phyloP scores from a whole-genome alignment of 2,329 filamentous ascomycete species.

The Leptographium lundbergii region DNA sequence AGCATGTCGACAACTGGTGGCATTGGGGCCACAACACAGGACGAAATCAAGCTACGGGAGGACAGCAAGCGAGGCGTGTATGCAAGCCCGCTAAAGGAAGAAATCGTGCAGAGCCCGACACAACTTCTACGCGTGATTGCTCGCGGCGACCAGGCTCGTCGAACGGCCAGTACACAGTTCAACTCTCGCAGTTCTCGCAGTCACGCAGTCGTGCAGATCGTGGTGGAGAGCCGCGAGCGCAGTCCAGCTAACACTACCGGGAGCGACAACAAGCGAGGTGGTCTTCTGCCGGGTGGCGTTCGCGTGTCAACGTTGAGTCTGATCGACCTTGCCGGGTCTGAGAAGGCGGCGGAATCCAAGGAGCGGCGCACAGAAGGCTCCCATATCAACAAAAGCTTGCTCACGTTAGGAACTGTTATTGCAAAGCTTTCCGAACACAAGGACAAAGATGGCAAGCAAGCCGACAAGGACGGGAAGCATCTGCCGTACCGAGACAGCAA shows the following conservation, averaged over 20 bases:
- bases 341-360: slow-evolving; percentile 90
- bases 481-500: slow-evolving; percentile 96
- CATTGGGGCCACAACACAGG: slow-evolving; percentile 47
- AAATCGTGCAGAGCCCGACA: slow-evolving; percentile 96
- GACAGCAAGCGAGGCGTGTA: slow-evolving; percentile 95
- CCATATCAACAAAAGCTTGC: slow-evolving; percentile 95
- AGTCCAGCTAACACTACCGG: slow-evolving; percentile 39
- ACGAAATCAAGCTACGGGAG: slow-evolving; percentile 95
- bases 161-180: slow-evolving; percentile 92
- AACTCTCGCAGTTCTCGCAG: slow-evolving; percentile 93
- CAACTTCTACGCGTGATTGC: slow-evolving; percentile 92
- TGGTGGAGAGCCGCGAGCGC: slow-evolving; percentile 90
- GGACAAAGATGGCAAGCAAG: slow-evolving; percentile 60
- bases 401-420: slow-evolving; percentile 92
- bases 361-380: slow-evolving; percentile 88
- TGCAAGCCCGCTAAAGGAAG: slow-evolving; percentile 89
- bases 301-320: slow-evolving; percentile 89
- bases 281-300: slow-evolving; percentile 71
- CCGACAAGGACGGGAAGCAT: slow-evolving; percentile 80
- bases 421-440: slow-evolving; percentile 82
- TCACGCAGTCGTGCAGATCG: slow-evolving; percentile 96
- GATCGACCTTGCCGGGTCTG: slow-evolving; percentile 92
- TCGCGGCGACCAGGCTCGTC: slow-evolving; percentile 77
- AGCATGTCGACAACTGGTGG: slow-evolving; percentile 54
- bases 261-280: slow-evolving; percentile 52